These are phyloP conservation scores for Botrytis hyacinthi DNA, from an alignment of 2,329 filamentous ascomycete genomes.

Conservation along the genomic window DNA sequence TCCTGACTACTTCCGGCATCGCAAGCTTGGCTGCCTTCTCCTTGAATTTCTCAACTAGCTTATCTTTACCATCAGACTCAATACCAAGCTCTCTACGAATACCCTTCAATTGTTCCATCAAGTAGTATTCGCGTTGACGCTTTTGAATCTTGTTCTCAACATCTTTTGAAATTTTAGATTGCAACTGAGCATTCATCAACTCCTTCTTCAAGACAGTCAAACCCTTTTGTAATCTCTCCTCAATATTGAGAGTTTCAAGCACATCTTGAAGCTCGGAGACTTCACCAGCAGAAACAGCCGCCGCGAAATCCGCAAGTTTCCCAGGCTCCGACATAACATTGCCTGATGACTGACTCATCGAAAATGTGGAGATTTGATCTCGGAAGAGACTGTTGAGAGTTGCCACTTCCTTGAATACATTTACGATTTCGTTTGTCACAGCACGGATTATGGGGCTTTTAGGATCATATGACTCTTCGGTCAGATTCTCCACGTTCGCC, in stretches of 20 bases:
- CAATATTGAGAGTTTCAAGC: constrained; percentile 82
- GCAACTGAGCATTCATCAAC: constrained; percentile 94
- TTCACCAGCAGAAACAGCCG: constrained; percentile 92
- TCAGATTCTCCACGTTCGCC: constrained; percentile 91
- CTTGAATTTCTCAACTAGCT: constrained; percentile 95
- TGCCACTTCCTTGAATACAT: constrained; percentile 97
- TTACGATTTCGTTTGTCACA: constrained; percentile 95
- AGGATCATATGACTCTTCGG: constrained; percentile 84
- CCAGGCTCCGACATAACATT: constrained; percentile 94
- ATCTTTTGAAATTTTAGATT: constrained; percentile 96
- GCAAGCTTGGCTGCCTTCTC: constrained; percentile 90
- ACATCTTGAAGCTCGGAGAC: constrained; percentile 91
- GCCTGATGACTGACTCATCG: constrained; percentile 89
- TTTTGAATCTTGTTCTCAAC: constrained; percentile 98
- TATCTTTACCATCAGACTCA: constrained; percentile 97
- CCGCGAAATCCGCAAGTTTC: constrained; percentile 94
- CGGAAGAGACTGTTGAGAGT: constrained; percentile 91
- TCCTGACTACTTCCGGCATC: constrained; percentile 95
- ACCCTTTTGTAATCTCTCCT: constrained; percentile 88
- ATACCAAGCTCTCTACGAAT: constrained; percentile 94
- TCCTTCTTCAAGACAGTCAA: constrained; percentile 95
- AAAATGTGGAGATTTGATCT: constrained; percentile 96
- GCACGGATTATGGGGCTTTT: constrained; percentile 87
- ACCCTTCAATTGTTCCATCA: constrained; percentile 99
- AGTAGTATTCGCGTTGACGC: constrained; percentile 94